These are phyloP conservation scores for Coprinopsis cinerea DNA, from an alignment of 768 basidiomycete genomes.

Conservation along the genomic window DNA sequence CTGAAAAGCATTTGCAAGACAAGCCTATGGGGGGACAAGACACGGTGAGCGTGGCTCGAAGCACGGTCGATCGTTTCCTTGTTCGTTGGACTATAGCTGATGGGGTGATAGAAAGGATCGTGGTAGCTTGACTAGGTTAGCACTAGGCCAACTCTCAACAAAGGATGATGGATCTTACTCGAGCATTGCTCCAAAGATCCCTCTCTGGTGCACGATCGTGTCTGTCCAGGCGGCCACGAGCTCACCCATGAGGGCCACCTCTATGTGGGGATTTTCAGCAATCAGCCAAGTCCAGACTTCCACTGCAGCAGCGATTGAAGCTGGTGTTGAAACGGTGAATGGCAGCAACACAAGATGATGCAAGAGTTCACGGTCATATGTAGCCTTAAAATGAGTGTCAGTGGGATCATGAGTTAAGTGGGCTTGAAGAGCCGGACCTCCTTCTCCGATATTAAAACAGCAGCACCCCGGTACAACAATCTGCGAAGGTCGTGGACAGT, in stretches of 20 bases:
- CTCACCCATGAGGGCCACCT: conserved; percentile 81
- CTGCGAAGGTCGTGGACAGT: conserved; percentile 81
- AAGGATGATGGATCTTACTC: conserved; percentile 50
- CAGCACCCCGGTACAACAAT: conserved; percentile 81
- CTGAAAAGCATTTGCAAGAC: conserved; percentile 87
- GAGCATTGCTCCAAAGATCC: conserved; percentile 74
- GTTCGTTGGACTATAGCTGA: conserved; percentile 88
- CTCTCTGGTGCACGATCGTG: conserved; percentile 70
- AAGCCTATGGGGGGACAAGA: conserved; percentile 78
- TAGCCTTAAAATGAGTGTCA: neutral
- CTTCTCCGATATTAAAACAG: conserved; percentile 64
- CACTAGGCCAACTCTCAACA: neutral
- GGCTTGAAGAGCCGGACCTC: conserved; percentile 42
- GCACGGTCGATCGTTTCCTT: conserved; percentile 76
- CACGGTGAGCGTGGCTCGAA: conserved; percentile 58
- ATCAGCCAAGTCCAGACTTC: conserved; percentile 98
- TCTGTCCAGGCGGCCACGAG: conserved; percentile 83
- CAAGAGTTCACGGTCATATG: conserved; percentile 66
- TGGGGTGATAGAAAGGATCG: conserved; percentile 83
- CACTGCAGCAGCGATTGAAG: conserved; percentile 79
- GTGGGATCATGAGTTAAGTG: neutral
- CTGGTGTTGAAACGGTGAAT: conserved; percentile 83
- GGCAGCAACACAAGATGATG: conserved; percentile 86
- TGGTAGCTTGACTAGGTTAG: conserved; percentile 50
- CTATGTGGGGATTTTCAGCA: conserved; percentile 74